Evolutionary conservation across 139 green algal genomes (phyloP).

Genomic region (Closterium sp.): DNA sequence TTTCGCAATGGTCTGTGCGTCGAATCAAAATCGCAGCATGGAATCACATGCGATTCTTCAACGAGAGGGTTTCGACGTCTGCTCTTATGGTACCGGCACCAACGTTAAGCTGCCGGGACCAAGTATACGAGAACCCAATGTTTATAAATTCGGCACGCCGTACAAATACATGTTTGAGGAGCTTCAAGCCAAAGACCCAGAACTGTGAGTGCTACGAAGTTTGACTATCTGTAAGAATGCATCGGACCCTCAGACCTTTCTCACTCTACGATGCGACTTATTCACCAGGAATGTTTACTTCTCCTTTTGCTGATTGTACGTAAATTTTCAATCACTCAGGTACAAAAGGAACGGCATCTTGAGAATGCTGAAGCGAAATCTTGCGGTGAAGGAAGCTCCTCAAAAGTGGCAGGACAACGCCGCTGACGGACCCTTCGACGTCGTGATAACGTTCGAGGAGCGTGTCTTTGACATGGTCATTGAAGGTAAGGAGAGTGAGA

Average conservation of each 20-base stretch:
- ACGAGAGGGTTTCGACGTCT: slow-evolving; percentile 67
- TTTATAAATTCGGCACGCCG: slow-evolving; percentile 83
- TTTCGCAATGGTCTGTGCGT: slow-evolving; percentile 89
- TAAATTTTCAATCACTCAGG: slow-evolving; percentile 3
- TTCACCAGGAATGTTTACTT: too few relatives aligned
- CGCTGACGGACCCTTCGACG: slow-evolving; percentile 45
- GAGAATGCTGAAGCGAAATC: slow-evolving; percentile 80
- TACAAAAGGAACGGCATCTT: slow-evolving; percentile 81
- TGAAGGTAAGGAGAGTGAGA: slow-evolving; percentile 33
- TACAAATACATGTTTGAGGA: slow-evolving; percentile 76
- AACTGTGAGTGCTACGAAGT: slow-evolving; percentile 42
- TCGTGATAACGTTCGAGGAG: slow-evolving; percentile 59
- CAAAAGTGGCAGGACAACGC: slow-evolving; percentile 75
- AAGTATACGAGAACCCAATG: slow-evolving; percentile 71
- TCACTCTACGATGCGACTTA: too few relatives aligned
- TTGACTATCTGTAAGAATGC: too few relatives aligned
- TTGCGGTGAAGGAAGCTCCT: slow-evolving; percentile 75
- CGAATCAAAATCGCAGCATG: slow-evolving; percentile 88
- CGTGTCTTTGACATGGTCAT: slow-evolving; percentile 62
- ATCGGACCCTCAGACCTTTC: too few relatives aligned
- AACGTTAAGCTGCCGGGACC: slow-evolving; percentile 78
- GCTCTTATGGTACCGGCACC: slow-evolving; percentile 75
- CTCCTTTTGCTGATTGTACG: not conserved
- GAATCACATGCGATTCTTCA: slow-evolving; percentile 77
- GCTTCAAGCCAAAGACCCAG: slow-evolving; percentile 60